Evolutionary conservation across 345 rosid genomes (phyloP), one percentile per base, ranked within the genome.

Genomic region (Bretschneidera sinensis): DNA sequence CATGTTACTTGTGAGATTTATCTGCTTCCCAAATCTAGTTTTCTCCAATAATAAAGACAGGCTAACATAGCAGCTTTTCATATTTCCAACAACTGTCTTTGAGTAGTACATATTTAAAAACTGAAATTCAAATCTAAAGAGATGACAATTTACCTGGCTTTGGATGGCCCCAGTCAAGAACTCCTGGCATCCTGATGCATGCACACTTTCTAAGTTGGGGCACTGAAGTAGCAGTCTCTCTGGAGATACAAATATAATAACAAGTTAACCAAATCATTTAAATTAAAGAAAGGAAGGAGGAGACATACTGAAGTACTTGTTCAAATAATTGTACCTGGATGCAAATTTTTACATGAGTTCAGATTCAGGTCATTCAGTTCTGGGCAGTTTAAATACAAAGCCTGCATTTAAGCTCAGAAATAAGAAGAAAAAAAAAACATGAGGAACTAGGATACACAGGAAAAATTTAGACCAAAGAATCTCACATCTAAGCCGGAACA

Each of bases 401-500:
- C 98, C 99, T 95, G 96, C 77, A 83, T 53, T 72, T 49, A 70
- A 70, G 57, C 50, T 58, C 48, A 62, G 1, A 62, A 55, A 35
- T 74, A 48, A 80, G 79, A 78, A 67, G 58, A 34, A 55, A 23
- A 55, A 67, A 62, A 34, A 55, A 23, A 55, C 45, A 21, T 51
- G 23, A 14, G 19, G 9, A 22, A 17, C 24, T 60, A 15, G 18
- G 14, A 43, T 4, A 19, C 39, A 43, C 48, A 21, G 19, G 28
- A 6, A 11, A 33, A 57, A 19, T 60, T 24, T 19, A 47, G 24
- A 24, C 17, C 9, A 58, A 49, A 50, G 21, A 64, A 70, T 54
- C 96, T 87, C 73, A 95, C 99, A 66, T 95, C 98, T 76, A 95
- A 81, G 56, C 96, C 89, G 43, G 90, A 86, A 80, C 99, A 91